Conservation (phyloP, 805 yeast genomes). For the Teunomyces stri region DNA sequence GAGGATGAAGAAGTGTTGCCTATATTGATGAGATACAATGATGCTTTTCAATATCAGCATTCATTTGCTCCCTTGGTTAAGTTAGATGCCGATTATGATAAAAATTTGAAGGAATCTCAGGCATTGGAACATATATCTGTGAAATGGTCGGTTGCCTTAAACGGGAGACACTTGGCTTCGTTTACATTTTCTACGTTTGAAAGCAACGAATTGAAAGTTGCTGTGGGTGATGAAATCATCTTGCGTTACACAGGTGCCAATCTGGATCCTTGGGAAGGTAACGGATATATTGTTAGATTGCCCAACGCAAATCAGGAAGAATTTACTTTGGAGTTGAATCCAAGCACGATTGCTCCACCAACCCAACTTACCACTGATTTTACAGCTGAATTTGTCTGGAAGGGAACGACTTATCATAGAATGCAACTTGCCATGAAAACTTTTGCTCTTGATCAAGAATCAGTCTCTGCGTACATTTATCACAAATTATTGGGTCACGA, state of each 20-base stretch:
- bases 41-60: constrained; percentile 82
- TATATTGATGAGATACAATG: constrained; percentile 70
- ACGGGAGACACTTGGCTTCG: constrained; percentile 63
- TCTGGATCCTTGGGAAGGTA: constrained; percentile 66
- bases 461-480: constrained; percentile 72
- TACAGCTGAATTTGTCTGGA: constrained; percentile 87
- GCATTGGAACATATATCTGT: constrained; percentile 71
- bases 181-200: constrained; percentile 71
- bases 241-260: constrained; percentile 59
- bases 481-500: constrained; percentile 81
- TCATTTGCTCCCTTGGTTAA: constrained; percentile 81
- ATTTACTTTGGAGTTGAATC: constrained; percentile 65
- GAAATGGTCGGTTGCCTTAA: constrained; percentile 68
- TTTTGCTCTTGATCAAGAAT: constrained; percentile 68
- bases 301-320: constrained; percentile 68
- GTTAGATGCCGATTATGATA: constrained; percentile 79
- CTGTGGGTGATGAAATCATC: constrained; percentile 82
- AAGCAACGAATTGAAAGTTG: constrained; percentile 60
- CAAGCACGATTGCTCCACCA: constrained; percentile 39
- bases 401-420: constrained; percentile 75
- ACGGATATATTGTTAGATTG: constrained; percentile 67
- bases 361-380: constrained; percentile 62
- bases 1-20: constrained; percentile 65
- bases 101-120: constrained; percentile 69
- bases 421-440: constrained; percentile 74